Conservation (phyloP, 2,329 filamentous ascomycete genomes). For the Pseudogymnoascus sp. region DNA sequence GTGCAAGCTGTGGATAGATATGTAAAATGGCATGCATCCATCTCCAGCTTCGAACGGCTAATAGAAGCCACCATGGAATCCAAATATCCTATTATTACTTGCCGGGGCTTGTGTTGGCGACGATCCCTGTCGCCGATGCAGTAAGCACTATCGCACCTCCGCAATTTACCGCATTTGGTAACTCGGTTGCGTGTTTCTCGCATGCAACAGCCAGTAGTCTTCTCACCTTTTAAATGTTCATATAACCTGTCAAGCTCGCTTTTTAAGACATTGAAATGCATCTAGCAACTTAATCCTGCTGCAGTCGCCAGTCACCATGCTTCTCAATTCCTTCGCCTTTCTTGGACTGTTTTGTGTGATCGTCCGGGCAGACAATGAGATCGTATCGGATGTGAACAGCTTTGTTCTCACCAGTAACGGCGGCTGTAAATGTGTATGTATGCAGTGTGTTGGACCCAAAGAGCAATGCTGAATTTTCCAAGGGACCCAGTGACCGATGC, state of each 20-base stretch:
- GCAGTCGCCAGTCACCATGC: neutral
- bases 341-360: neutral
- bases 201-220: neutral
- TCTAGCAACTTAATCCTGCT: neutral
- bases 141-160: neutral
- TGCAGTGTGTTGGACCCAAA: neutral
- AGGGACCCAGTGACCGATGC: slow-evolving; percentile 20
- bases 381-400: neutral
- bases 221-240: neutral
- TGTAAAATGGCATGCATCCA: no score
- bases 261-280: neutral
- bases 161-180: neutral
- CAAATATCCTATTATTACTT: neutral
- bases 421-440: slow-evolving; percentile 3
- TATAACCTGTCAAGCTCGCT: neutral
- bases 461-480: neutral
- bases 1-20: no score
- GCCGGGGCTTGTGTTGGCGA: neutral
- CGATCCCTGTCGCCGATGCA: neutral
- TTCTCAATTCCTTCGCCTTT: slow-evolving; percentile 1
- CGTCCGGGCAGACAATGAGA: neutral
- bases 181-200: neutral
- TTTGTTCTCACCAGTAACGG: neutral
- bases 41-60: neutral
- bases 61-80: neutral